Conservation (phyloP, 805 yeast species). For the Hanseniaspora pseudoguilliermondii region DNA sequence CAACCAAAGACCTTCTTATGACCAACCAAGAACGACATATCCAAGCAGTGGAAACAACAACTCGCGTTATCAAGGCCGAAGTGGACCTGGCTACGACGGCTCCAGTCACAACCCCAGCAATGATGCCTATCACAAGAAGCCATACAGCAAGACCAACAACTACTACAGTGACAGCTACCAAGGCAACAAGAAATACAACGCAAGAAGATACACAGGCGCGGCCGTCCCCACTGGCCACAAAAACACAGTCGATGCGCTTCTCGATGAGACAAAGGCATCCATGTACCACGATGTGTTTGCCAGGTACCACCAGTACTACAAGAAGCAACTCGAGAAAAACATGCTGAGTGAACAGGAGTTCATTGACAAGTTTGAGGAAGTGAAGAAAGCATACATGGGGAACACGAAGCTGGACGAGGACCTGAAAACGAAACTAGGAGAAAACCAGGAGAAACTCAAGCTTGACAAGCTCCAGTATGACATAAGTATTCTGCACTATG, state of each 20-base stretch:
- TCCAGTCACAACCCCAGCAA: background rate
- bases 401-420: background rate
- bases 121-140: background rate
- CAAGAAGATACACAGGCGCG: background rate
- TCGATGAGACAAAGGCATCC: background rate
- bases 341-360: background rate
- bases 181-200: background rate
- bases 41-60: background rate
- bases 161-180: background rate
- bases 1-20: background rate
- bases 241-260: background rate
- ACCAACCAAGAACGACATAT: background rate
- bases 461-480: conserved; percentile 2
- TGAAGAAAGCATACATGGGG: background rate
- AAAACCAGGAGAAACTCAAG: background rate
- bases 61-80: background rate
- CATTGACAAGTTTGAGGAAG: background rate
- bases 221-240: background rate
- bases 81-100: background rate
- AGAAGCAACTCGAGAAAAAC: background rate
- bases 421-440: background rate
- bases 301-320: background rate
- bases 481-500: background rate
- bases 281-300: background rate
- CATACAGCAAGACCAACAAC: background rate